Evolutionary conservation across 1,139 yeast genomes (phyloP).

Genomic region (Kodamaea arcana): DNA sequence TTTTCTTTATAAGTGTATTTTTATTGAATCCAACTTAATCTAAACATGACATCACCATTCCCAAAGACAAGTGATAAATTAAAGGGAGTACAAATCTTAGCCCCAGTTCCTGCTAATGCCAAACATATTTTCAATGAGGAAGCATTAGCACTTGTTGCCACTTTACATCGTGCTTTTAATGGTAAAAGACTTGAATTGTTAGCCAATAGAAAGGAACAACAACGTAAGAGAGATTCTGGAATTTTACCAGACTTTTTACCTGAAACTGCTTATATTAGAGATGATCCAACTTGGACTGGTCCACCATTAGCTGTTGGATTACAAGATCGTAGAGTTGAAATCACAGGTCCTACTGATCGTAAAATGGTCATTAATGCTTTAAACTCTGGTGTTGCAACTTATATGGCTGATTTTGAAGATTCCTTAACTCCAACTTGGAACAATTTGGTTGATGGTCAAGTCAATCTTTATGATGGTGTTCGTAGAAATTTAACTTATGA

Average conservation of each 20-base stretch:
- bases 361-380: slow-evolving; percentile 93
- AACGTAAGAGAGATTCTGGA: slow-evolving; percentile 62
- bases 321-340: slow-evolving; percentile 75
- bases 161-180: slow-evolving; percentile 70
- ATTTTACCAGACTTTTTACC: slow-evolving; percentile 69
- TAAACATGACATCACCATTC: slow-evolving; percentile 46
- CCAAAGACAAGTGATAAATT: slow-evolving; percentile 50
- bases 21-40: neutral
- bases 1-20: no score
- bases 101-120: slow-evolving; percentile 57
- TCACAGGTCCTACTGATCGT: slow-evolving; percentile 87
- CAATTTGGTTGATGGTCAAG: slow-evolving; percentile 85
- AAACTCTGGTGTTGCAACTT: slow-evolving; percentile 83
- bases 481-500: slow-evolving; percentile 59
- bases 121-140: slow-evolving; percentile 62
- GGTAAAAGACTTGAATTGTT: slow-evolving; percentile 57
- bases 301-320: slow-evolving; percentile 74
- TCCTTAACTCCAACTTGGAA: slow-evolving; percentile 95
- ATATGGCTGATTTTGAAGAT: slow-evolving; percentile 95
- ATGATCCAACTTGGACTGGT: slow-evolving; percentile 76
- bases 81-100: slow-evolving; percentile 63
- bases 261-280: slow-evolving; percentile 65
- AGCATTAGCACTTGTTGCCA: slow-evolving; percentile 69
- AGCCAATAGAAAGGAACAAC: slow-evolving; percentile 56
- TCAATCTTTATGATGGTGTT: slow-evolving; percentile 83